These are phyloP conservation scores for Rubroboletus satanas DNA, from an alignment of 768 basidiomycete species.

Conservation along the genomic window DNA sequence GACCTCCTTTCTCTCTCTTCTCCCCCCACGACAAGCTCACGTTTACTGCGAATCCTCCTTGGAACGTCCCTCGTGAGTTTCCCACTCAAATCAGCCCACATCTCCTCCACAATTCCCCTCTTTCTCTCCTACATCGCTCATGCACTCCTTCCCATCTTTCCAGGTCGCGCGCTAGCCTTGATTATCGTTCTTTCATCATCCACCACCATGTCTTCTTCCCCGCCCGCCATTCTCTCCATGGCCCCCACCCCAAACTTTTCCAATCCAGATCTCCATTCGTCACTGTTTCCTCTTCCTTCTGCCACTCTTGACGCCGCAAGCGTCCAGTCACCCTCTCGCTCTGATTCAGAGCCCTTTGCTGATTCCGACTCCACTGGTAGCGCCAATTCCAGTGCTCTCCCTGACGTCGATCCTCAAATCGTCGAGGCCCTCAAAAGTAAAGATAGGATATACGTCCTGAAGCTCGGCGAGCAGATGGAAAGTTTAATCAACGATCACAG, in stretches of 20 bases:
- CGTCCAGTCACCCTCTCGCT: constrained; percentile 16
- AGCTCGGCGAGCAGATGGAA: constrained; percentile 87
- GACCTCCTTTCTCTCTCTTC: constrained; percentile 5
- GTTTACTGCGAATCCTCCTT: constrained; percentile 1
- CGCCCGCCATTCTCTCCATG: constrained; percentile 10
- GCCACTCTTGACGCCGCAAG: constrained; percentile 12
- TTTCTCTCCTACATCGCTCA: not conserved
- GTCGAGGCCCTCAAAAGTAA: constrained; percentile 84
- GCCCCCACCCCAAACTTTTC: constrained; percentile 9
- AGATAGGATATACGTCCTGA: constrained; percentile 83
- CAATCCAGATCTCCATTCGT: constrained; percentile 11
- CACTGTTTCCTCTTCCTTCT: constrained; percentile 8
- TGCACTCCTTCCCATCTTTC: not conserved
- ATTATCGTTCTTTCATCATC: not conserved
- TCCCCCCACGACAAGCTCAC: constrained; percentile 9
- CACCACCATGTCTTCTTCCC: constrained; percentile 13
- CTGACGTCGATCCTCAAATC: constrained; percentile 73
- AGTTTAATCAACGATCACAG: constrained; percentile 68
- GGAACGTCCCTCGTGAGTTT: not conserved
- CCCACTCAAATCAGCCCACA: constrained; percentile 7
- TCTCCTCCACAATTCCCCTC: not conserved
- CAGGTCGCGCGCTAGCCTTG: constrained; percentile 9
- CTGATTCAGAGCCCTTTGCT: constrained; percentile 28
- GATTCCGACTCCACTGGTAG: constrained; percentile 28
- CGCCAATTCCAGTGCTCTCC: constrained; percentile 19